Percentiles rank a stretch among this genome's conserved stretches.
Evolutionary conservation across 106 monocot genomes (phyloP).

Genomic region (Dendrobium huoshanense): DNA sequence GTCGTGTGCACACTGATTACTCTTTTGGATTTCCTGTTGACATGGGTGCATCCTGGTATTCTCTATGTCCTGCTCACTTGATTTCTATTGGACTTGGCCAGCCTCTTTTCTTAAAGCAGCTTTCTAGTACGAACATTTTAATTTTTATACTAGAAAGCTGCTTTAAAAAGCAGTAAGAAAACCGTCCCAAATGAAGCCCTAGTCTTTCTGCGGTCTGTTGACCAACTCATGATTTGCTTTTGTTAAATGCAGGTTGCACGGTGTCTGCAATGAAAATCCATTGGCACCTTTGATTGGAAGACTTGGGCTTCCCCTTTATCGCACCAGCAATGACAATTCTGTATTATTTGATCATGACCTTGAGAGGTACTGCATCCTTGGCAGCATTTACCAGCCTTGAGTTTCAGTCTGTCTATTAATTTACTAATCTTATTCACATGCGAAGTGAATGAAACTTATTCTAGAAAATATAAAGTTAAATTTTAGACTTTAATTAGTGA

Average conservation of each 20-base stretch:
- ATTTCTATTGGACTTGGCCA: conserved; percentile 1
- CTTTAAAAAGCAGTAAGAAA: too few species aligned
- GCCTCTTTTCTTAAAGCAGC: neutral
- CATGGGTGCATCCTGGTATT: conserved; percentile 82
- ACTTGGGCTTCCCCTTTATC: conserved; percentile 51
- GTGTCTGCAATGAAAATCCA: conserved; percentile 48
- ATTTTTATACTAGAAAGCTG: too few species aligned
- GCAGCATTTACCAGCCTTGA: neutral
- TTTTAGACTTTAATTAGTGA: too few species aligned
- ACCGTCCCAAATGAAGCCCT: neutral
- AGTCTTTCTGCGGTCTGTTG: neutral
- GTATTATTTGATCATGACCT: conserved; percentile 62
- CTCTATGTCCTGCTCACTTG: neutral
- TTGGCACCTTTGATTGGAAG: conserved; percentile 39
- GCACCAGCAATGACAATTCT: conserved; percentile 55
- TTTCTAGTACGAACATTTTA: too few species aligned
- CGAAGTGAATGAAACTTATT: neutral
- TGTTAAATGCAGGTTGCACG: conserved; percentile 35
- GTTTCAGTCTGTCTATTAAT: neutral
- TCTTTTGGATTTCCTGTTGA: conserved; percentile 89
- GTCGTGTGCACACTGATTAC: conserved; percentile 65
- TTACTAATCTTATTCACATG: neutral
- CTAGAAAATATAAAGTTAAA: neutral
- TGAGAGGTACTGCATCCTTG: conserved; percentile 30
- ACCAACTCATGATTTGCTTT: neutral